phyloP scores from a whole-genome alignment of 768 basidiomycete species.

The Pholiota molesta region DNA sequence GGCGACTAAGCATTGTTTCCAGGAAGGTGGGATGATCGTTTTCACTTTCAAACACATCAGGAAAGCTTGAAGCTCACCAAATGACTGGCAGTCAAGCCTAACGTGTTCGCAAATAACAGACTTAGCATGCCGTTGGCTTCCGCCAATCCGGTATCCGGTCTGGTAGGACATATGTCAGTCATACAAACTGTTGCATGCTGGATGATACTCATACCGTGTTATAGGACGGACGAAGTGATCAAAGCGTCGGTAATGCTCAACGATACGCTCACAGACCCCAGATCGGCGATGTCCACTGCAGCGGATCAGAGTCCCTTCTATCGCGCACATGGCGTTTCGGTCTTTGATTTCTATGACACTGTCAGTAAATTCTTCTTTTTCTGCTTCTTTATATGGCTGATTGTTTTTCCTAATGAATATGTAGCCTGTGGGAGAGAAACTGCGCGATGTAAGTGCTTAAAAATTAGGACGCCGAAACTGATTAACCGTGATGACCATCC shows the following conservation, averaged over 20 bases:
- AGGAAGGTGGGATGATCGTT: constrained; percentile 31
- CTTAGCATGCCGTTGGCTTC: constrained; percentile 38
- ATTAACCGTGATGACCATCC: constrained; percentile 14
- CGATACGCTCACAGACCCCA: constrained; percentile 11
- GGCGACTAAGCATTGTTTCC: constrained; percentile 38
- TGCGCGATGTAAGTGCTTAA: constrained; percentile 5
- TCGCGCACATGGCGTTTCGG: constrained; percentile 4
- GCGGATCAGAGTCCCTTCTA: constrained; percentile 8
- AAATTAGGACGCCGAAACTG: background rate
- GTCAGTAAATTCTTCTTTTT: background rate
- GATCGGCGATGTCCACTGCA: constrained; percentile 7
- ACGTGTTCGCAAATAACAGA: constrained; percentile 46
- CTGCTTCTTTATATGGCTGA: background rate
- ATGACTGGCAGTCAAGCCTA: constrained; percentile 28
- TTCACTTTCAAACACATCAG: background rate
- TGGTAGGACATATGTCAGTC: constrained; percentile 31
- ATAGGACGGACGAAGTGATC: constrained; percentile 13
- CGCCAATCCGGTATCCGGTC: constrained; percentile 28
- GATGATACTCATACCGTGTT: background rate
- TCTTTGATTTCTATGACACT: constrained; percentile 10
- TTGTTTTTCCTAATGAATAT: background rate
- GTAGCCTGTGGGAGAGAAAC: constrained; percentile 10
- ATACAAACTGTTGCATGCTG: background rate
- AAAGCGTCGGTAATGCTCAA: constrained; percentile 8
- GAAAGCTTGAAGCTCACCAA: background rate